These are phyloP conservation scores for Exophiala mesophila DNA, from an alignment of 2,329 filamentous ascomycete genomes.

Conservation along the genomic window DNA sequence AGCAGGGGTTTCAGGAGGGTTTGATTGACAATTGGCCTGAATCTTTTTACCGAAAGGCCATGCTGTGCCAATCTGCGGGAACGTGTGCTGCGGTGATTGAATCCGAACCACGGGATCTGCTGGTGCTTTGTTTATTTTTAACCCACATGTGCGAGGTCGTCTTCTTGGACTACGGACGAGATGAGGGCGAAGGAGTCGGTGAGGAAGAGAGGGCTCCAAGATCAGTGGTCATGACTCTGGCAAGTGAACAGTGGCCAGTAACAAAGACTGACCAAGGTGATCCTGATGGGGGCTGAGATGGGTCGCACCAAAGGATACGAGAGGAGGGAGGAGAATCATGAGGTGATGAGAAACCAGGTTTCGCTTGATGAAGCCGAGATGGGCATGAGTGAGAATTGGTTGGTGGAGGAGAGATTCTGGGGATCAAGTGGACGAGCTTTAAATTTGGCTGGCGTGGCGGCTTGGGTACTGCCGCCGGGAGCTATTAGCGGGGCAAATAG, in stretches of 20 bases:
- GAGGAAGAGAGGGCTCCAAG: too few relatives aligned
- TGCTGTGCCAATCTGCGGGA: background rate
- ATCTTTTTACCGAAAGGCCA: background rate
- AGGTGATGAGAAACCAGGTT: background rate
- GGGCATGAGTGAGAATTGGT: background rate
- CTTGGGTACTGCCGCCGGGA: too few relatives aligned
- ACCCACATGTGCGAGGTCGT: background rate
- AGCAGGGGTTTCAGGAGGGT: background rate
- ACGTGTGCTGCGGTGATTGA: background rate
- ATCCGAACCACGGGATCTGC: background rate
- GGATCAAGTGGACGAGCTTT: background rate
- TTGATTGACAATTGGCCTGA: background rate
- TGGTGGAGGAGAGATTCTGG: background rate
- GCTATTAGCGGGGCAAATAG: too few relatives aligned
- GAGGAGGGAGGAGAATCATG: too few relatives aligned
- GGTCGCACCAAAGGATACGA: background rate
- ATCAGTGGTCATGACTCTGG: too few relatives aligned
- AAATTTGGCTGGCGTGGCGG: background rate
- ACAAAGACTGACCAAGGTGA: too few relatives aligned
- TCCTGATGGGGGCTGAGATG: background rate
- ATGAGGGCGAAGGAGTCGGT: too few relatives aligned
- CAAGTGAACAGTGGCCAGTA: too few relatives aligned
- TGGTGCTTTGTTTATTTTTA: background rate
- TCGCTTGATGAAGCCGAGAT: background rate
- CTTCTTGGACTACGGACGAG: too few relatives aligned